These are phyloP conservation scores for Pseudogymnoascus sp. DNA, from an alignment of 2,329 filamentous ascomycete genomes.

Conservation along the genomic window DNA sequence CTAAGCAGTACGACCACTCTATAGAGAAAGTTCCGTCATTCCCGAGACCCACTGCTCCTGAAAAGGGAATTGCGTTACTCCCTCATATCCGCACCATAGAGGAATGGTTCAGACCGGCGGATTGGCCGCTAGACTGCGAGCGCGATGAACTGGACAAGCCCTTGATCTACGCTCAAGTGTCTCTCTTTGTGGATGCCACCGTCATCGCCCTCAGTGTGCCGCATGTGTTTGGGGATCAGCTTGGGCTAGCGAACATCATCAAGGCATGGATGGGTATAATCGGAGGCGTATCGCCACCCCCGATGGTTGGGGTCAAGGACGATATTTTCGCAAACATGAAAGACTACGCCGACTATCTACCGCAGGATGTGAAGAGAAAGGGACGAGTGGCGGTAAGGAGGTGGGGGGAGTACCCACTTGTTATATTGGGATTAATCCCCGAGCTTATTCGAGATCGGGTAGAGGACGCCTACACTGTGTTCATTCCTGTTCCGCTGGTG, in stretches of 20 bases:
- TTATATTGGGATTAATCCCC: neutral
- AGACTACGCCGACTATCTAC: neutral
- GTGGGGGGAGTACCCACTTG: neutral
- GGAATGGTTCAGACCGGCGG: neutral
- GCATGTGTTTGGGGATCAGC: neutral
- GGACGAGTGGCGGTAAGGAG: neutral
- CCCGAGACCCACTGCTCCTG: neutral
- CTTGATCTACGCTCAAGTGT: neutral
- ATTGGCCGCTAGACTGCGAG: neutral
- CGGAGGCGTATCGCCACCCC: neutral
- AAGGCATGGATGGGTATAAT: neutral
- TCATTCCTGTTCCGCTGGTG: neutral
- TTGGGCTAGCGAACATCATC: neutral
- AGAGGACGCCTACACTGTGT: neutral
- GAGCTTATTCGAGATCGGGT: neutral
- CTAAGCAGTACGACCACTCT: neutral
- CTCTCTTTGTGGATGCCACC: neutral
- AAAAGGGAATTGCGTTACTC: neutral
- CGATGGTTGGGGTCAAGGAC: neutral
- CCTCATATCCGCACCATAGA: neutral
- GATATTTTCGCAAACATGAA: neutral
- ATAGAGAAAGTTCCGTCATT: neutral
- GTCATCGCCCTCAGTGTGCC: neutral
- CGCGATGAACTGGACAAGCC: neutral
- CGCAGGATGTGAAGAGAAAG: neutral